Base-by-base conservation (phyloP, 2,329 filamentous ascomycete genomes). In the Botrytis deweyae region DNA sequence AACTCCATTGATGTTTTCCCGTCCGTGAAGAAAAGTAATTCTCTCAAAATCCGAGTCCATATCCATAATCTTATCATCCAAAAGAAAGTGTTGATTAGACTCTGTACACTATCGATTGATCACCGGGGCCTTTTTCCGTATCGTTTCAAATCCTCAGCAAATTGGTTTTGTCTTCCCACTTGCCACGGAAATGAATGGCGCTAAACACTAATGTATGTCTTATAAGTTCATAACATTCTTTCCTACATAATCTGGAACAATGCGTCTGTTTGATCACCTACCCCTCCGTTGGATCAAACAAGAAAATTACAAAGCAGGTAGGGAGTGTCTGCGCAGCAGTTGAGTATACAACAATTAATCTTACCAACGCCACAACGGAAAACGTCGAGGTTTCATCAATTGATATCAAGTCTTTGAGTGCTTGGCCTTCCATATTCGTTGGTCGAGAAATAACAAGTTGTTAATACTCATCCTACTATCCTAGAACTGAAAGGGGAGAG, bases 221-320 rank as follows among this genome's bases (percentile, higher is more conserved):
- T 29, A 18, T 29, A 29, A 58, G 52, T 58, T 58, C 52, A 58
- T 33, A 58, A 58, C 52, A 58, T 58, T 58, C n/a, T 29, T 33
- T 29, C 52, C n/a, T 49, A 49, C 63, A 66, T 66, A 66, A 25
- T 36, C 42, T 66, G 42, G 63, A 25, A 49, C 42, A 49, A 49
- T 22, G 29, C 46, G 16, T 36, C 44, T 36, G 63, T 66, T 49
- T 66, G 63, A 66, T 66, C 63, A n/a, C 10, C 42, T 25, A 49
- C 40, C 42, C 22, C 46, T 29, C 33, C 33, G 8, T 29, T 33
- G 5, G 29, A 49, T 49, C 20, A 46, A 66, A 16, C 42, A 46
- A 65, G 63, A 65, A 10, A 33, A 65, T 46, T 33, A 29, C 16
- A 29, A n/a, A 44, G 25, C 8, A 40, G 42, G 1, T 22, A 44